Evolutionary conservation across 2,329 filamentous ascomycete species (phyloP).

Genomic region (Alternaria sp.): DNA sequence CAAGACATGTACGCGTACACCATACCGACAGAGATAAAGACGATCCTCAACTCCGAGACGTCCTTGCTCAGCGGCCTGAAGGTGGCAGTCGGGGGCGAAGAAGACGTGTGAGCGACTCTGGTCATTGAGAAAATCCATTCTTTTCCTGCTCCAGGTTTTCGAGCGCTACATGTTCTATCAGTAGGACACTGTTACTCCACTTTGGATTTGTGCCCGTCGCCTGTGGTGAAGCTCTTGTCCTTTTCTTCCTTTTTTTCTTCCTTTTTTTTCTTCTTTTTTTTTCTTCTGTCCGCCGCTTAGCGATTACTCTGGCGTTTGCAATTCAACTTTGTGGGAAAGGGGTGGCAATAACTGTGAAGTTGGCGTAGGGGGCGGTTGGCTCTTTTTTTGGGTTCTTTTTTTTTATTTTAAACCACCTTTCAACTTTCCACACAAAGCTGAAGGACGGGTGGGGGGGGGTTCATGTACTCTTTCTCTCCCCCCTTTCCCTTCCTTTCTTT

Average conservation of each 20-base stretch:
- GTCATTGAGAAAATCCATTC: conserved; percentile 5
- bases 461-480: not conserved
- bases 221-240: not conserved
- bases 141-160: not conserved
- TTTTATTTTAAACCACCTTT: no score
- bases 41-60: conserved; percentile 79
- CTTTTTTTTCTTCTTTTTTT: not conserved
- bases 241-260: not conserved
- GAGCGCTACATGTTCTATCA: not conserved
- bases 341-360: not conserved
- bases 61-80: conserved; percentile 84
- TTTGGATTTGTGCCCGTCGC: not conserved
- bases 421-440: not conserved
- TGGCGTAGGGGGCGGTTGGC: not conserved
- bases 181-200: not conserved
- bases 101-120: conserved; percentile 62
- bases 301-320: not conserved
- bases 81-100: conserved; percentile 82
- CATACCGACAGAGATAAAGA: conserved; percentile 91
- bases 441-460: not conserved
- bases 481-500: not conserved
- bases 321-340: not conserved
- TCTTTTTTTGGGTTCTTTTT: no score
- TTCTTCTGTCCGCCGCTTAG: not conserved
- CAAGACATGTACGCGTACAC: conserved; percentile 89